Base-by-base conservation (phyloP, 2,329 filamentous ascomycete genomes). In the Nothomitra cinnamomea region DNA sequence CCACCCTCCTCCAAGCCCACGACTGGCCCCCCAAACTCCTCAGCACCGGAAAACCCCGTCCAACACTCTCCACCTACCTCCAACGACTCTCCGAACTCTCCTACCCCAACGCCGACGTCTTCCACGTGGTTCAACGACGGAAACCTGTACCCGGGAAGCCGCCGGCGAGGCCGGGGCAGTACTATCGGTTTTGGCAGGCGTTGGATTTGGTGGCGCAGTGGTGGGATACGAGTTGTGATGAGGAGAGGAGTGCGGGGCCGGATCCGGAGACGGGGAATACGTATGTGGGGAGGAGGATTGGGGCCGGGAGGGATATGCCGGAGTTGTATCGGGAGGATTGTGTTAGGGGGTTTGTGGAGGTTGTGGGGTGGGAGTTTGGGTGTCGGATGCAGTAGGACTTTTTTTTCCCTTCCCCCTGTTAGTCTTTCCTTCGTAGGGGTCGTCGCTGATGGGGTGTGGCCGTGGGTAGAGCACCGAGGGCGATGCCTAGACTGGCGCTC, bases 201-300 rank as follows among this genome's bases (percentile, higher is more conserved):
- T 66, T 82, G 52, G 75, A 80, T 58, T 72, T 71, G 36, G 70
- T 82, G 70, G 69, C 75, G 15, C 75, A 77, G 57, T 82, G 79
- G 60, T 82, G 79, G 78, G 79, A 82, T 60, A 69, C 68, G 40
- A 78, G 72, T 55, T 61, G 74, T 49, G 79, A 82, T 58, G 64
- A 78, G 28, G 79, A 79, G 61, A 71, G 70, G 4, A 22, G 32
- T n/a, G 25, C 35, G 22, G 36, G 7, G 1, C n/a, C 10, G 12
- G 50, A n/a, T 25, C 21, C 35, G 13, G 12, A 28, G 49, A 21
- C 41, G 43, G 24, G 60, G 59, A 50, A 19, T 54, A 57, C 66
- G 55, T 82, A 82, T 63, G 76, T 72, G 45, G 79, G 79, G 28
- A 73, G 75, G 43, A 76, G 79, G 22, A 72, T 74, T n/a, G 73